phyloP scores from a whole-genome alignment of 306 rosid species.

The Datisca glomerata region DNA sequence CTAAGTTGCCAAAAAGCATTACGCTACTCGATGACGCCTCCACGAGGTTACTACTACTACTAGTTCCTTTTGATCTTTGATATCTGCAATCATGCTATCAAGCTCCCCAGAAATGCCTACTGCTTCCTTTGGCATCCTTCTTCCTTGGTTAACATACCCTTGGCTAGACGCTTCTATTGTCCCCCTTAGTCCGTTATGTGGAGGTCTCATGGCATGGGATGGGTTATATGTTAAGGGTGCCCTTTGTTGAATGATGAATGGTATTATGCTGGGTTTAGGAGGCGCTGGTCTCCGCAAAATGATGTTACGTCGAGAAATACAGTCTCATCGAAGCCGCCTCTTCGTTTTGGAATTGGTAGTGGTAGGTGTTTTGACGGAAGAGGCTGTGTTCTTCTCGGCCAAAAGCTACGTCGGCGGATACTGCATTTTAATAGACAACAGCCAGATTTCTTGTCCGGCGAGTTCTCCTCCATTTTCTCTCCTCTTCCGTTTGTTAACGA shows the following conservation, averaged over 20 bases:
- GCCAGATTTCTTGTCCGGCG: conserved; percentile 41
- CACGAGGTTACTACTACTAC: conserved; percentile 37
- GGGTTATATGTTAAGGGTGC: conserved; percentile 10
- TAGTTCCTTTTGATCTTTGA: conserved; percentile 36
- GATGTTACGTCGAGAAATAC: background rate
- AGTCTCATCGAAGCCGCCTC: conserved; percentile 18
- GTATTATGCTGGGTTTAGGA: background rate
- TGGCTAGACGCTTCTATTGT: conserved; percentile 7
- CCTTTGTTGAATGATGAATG: conserved; percentile 1
- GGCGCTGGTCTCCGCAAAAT: no score
- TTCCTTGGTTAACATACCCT: conserved; percentile 50
- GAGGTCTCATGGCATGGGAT: conserved; percentile 8
- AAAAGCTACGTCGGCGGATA: conserved; percentile 29
- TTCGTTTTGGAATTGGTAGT: conserved; percentile 28
- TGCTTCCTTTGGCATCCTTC: conserved; percentile 59
- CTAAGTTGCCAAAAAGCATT: conserved; percentile 58
- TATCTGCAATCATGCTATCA: conserved; percentile 59
- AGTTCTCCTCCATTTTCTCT: conserved; percentile 47
- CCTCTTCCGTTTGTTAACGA: no score
- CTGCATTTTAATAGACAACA: conserved; percentile 57
- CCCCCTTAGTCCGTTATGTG: background rate
- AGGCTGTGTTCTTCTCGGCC: conserved; percentile 31
- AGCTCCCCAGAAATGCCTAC: conserved; percentile 79
- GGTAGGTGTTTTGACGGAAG: conserved; percentile 11
- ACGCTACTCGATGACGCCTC: conserved; percentile 77